phyloP scores from a whole-genome alignment of 805 yeast genomes.

The Clavispora santaluciae region DNA sequence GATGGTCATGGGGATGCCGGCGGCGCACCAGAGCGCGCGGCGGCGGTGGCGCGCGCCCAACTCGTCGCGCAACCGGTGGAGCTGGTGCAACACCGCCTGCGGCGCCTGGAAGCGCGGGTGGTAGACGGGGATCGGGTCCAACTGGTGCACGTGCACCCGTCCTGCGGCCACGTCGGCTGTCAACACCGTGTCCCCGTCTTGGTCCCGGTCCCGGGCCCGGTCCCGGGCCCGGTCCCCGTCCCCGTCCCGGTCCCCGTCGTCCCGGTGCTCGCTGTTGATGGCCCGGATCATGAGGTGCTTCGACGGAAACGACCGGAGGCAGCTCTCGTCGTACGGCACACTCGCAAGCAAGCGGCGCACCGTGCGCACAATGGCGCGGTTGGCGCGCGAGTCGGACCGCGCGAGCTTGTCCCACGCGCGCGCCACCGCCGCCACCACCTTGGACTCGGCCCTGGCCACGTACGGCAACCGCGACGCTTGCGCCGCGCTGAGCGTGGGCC shows the following conservation, averaged over 20 bases:
- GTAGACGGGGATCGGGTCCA: slow-evolving; percentile 37
- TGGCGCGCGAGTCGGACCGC: slow-evolving; percentile 50
- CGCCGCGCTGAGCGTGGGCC: slow-evolving; percentile 21
- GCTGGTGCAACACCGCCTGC: slow-evolving; percentile 29
- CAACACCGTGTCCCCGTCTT: slow-evolving; percentile 12
- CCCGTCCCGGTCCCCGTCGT: slow-evolving; percentile 1
- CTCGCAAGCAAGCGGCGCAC: slow-evolving; percentile 52
- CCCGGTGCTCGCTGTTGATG: slow-evolving; percentile 26
- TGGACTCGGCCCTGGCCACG: slow-evolving; percentile 40
- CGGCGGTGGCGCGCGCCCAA: slow-evolving; percentile 53
- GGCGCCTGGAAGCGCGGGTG: slow-evolving; percentile 35
- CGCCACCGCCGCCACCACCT: slow-evolving; percentile 45
- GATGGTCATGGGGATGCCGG: slow-evolving; percentile 69
- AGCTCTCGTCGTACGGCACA: slow-evolving; percentile 77
- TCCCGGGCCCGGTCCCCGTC: too few species aligned
- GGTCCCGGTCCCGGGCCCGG: too few species aligned
- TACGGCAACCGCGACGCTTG: slow-evolving; percentile 27
- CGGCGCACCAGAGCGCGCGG: slow-evolving; percentile 47
- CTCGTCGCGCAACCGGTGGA: slow-evolving; percentile 36
- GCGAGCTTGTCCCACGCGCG: slow-evolving; percentile 61
- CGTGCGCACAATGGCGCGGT: slow-evolving; percentile 51
- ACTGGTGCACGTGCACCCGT: slow-evolving; percentile 22
- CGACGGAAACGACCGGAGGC: slow-evolving; percentile 73
- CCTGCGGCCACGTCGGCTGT: slow-evolving; percentile 10
- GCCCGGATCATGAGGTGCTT: slow-evolving; percentile 52